Conservation (phyloP, 352 stramenopile species). For the Thalassiosira livingstoniorum region DNA sequence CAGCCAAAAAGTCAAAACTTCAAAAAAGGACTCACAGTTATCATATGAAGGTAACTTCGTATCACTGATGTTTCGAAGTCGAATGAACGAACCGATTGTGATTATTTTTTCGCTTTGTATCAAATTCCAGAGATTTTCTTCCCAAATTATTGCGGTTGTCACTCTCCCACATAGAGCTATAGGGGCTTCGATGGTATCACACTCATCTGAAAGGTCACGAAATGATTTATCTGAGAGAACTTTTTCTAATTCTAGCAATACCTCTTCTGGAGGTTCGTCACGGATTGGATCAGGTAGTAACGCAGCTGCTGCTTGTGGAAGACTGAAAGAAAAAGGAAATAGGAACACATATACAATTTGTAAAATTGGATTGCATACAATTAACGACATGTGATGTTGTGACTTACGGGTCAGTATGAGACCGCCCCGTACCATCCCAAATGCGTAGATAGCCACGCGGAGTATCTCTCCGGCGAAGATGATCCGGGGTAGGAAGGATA, state of each 20-base stretch:
- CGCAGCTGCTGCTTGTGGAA: slow-evolving; percentile 24
- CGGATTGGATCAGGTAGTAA: slow-evolving; percentile 8
- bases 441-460: slow-evolving; percentile 74
- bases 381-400: neutral
- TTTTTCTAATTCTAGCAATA: slow-evolving; percentile 59
- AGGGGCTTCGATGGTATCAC: slow-evolving; percentile 41
- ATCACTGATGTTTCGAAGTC: slow-evolving; percentile 74
- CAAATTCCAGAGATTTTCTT: slow-evolving; percentile 73
- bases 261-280: slow-evolving; percentile 52
- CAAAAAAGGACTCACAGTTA: slow-evolving; percentile 47
- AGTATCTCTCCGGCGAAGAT: slow-evolving; percentile 45
- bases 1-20: too few relatives aligned
- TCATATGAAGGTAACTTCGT: slow-evolving; percentile 33
- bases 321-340: slow-evolving; percentile 7
- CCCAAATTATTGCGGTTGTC: slow-evolving; percentile 78
- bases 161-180: slow-evolving; percentile 73
- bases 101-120: slow-evolving; percentile 61
- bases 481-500: slow-evolving; percentile 57
- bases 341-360: neutral
- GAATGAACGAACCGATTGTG: slow-evolving; percentile 70
- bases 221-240: slow-evolving; percentile 30
- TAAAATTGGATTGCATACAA: neutral
- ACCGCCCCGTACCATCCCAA: slow-evolving; percentile 83
- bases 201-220: slow-evolving; percentile 2
- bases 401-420: slow-evolving; percentile 70